Base-by-base conservation (phyloP, 2,329 filamentous ascomycete species). In the Xylariaceae sp. region DNA sequence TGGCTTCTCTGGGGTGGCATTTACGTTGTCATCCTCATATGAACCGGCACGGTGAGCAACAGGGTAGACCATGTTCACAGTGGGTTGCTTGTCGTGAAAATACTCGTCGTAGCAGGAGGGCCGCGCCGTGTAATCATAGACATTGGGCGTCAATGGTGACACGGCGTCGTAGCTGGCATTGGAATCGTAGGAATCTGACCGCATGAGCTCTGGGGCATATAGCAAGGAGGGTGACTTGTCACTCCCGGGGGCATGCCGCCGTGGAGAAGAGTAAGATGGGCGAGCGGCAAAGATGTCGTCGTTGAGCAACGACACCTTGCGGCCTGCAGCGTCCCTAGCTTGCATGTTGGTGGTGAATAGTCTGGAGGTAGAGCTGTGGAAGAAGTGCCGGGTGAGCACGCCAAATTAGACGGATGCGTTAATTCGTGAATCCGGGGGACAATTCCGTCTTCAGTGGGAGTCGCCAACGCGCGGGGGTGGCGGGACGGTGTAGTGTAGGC, bases 151-250 rank as follows among this genome's bases (percentile, higher is more conserved):
- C 60, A 83, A 66, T 23, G 84, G 84, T 1, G 83, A 83, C 17
- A 76, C 68, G 35, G 81, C 77, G 57, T 83, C 82, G 66, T 76
- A 78, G 69, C 80, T 83, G 65, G 76, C 76, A 62, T 82, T 80
- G 9, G 83, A 86, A 68, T 86, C 84, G 70, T 83, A 86, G 0
- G 84, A 86, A 65, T 84, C 76, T 55, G 83, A 84, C 49, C 83
- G 81, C 53, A 81, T 72, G n/a, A 87, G 77, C 66, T 82, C 80
- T 35, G 84, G 83, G 0, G 81, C 82, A 64, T 77, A 76, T 53
- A 80, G 77, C 17, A 79, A 78, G 49, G 23, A 7, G 3, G 78
- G 78, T 2, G 80, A 80, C 56, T 72, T 69, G 55, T 76, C 71
- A 13, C 74, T 67, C 30, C 72, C 68, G 15, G 68, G 66, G 59